Conservation (phyloP, 2,329 filamentous ascomycete species). For the Epichloe typhina region DNA sequence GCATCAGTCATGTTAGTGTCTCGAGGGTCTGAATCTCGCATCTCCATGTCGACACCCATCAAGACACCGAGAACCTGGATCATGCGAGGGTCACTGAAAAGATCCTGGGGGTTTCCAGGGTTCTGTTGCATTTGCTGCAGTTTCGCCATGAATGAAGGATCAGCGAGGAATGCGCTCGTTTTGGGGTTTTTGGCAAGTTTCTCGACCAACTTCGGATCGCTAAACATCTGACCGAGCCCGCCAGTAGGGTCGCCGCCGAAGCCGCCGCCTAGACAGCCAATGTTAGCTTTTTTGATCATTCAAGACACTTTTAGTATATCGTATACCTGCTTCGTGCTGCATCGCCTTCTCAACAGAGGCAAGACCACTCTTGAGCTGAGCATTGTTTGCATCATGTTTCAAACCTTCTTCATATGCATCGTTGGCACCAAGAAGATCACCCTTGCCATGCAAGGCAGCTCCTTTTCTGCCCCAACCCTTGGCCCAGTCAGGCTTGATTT, state of each 20-base stretch:
- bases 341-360: constrained; percentile 80
- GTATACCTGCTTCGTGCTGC: constrained; percentile 37
- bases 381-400: constrained; percentile 83
- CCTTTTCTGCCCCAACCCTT: constrained; percentile 95
- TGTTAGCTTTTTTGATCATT: constrained; percentile 3
- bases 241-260: constrained; percentile 50
- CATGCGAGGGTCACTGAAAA: constrained; percentile 84
- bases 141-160: constrained; percentile 81
- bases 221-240: constrained; percentile 87
- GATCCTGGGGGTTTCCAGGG: constrained; percentile 58
- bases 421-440: constrained; percentile 71
- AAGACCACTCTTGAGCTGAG: constrained; percentile 80
- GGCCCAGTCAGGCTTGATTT: constrained; percentile 95
- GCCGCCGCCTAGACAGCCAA: constrained; percentile 9
- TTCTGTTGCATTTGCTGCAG: constrained; percentile 70
- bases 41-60: constrained; percentile 80
- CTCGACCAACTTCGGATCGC: constrained; percentile 74
- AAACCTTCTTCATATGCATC: constrained; percentile 92
- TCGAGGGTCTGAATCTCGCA: constrained; percentile 25
- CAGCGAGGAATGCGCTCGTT: constrained; percentile 68
- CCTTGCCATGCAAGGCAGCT: constrained; percentile 74
- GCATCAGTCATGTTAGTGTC: constrained; percentile 70
- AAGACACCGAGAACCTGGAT: constrained; percentile 87
- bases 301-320: background rate
- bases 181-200: constrained; percentile 94